A percentile compares a stretch with the other conserved stretches of the same genome.
These are phyloP conservation scores for Penicillium psychrofluorescens DNA, from an alignment of 495 filamentous ascomycete species.

Conservation along the genomic window DNA sequence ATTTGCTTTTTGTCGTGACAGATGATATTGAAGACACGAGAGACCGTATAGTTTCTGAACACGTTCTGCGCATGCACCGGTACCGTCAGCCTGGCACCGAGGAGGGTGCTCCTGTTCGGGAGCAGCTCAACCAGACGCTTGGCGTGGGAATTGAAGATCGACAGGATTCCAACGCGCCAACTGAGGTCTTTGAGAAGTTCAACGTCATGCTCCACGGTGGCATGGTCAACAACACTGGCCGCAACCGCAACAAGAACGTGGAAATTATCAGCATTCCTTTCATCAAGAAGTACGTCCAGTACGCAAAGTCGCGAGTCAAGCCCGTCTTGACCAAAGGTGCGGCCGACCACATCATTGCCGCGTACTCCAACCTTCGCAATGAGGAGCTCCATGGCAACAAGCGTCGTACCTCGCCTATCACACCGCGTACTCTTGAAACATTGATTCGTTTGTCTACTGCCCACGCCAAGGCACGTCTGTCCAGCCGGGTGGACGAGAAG, in stretches of 20 bases:
- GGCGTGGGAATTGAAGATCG: conserved; percentile 83
- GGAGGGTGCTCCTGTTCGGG: conserved; percentile 91
- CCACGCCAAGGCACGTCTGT: conserved; percentile 89
- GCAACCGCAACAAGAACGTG: conserved; percentile 63
- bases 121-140: conserved; percentile 76
- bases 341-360: conserved; percentile 81
- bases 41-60: conserved; percentile 88
- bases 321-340: conserved; percentile 89
- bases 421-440: conserved; percentile 93
- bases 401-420: conserved; percentile 89
- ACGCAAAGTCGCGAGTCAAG: conserved; percentile 88
- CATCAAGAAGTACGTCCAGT: conserved; percentile 99
- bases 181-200: conserved; percentile 93
- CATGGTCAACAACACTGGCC: conserved; percentile 65
- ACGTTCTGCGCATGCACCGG: conserved; percentile 94
- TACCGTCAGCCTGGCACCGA: conserved; percentile 92
- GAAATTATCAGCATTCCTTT: conserved; percentile 98
- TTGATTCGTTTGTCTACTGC: conserved; percentile 95
- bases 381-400: conserved; percentile 94
- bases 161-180: conserved; percentile 61
- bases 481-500: conserved; percentile 83
- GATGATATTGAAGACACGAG: conserved; percentile 93
- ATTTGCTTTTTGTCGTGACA: conserved; percentile 95
- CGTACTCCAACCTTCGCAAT: conserved; percentile 92
- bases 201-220: conserved; percentile 94